Conservation (phyloP, 2,329 filamentous ascomycete genomes). For the Exophiala viscosa region DNA sequence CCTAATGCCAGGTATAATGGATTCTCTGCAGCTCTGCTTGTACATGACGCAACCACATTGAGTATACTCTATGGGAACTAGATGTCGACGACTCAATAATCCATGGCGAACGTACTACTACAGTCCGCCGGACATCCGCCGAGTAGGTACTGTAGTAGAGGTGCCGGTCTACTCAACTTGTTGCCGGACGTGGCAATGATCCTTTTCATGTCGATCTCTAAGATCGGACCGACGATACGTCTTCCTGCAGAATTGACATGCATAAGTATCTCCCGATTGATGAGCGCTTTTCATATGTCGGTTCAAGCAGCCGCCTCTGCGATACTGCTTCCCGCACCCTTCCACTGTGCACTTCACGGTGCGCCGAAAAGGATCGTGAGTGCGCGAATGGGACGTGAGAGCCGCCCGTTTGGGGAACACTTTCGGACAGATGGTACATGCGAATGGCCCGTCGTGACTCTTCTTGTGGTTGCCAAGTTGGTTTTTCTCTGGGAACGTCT, state of each 20-base stretch:
- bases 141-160: too few species aligned
- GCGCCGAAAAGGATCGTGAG: slow-evolving; percentile 6
- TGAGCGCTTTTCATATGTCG: slow-evolving; percentile 12
- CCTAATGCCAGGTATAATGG: background rate
- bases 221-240: slow-evolving; percentile 10
- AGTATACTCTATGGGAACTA: too few species aligned
- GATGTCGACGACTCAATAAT: too few species aligned
- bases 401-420: slow-evolving; percentile 4
- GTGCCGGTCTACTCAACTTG: background rate
- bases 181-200: background rate
- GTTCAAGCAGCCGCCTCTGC: slow-evolving; percentile 2
- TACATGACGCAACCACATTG: too few species aligned
- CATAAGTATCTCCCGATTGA: background rate
- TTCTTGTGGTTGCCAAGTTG: slow-evolving; percentile 12
- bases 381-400: slow-evolving; percentile 2
- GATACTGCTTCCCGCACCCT: slow-evolving; percentile 11
- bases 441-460: slow-evolving; percentile 5
- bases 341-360: slow-evolving; percentile 3
- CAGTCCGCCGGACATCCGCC: too few species aligned
- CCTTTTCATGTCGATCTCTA: slow-evolving; percentile 6
- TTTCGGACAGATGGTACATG: slow-evolving; percentile 6
- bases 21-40: background rate
- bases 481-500: slow-evolving; percentile 3
- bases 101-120: too few species aligned
- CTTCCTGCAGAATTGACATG: slow-evolving; percentile 7